phyloP scores from a whole-genome alignment of 2,329 filamentous ascomycete species.

The Fusarium siculi region DNA sequence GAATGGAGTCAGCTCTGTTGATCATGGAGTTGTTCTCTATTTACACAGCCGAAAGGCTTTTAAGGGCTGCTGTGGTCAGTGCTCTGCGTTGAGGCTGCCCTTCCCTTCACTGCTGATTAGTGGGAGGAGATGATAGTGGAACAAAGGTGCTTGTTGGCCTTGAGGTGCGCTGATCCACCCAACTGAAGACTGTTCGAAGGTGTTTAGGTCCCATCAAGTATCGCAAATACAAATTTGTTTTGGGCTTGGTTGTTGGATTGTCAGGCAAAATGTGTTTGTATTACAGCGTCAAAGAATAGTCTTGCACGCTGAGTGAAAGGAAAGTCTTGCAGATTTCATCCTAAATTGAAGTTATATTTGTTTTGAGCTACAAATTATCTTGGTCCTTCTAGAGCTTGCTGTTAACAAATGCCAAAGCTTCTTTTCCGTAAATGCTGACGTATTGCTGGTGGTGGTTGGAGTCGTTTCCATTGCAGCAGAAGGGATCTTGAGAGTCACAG shows the following conservation, averaged over 20 bases:
- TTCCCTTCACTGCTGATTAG: background rate
- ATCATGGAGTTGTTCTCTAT: background rate
- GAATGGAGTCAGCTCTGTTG: no score
- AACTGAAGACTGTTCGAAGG: background rate
- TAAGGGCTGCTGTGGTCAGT: fast-evolving
- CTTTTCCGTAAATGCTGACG: constrained; percentile 68
- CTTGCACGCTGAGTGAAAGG: no score
- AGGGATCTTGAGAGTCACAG: constrained; percentile 72
- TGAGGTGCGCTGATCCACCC: background rate
- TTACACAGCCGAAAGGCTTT: background rate
- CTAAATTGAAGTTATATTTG: fast-evolving
- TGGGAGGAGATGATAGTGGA: background rate
- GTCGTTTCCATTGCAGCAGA: constrained; percentile 73
- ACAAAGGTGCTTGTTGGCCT: no score
- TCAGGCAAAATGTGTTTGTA: background rate
- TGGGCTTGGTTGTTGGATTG: background rate
- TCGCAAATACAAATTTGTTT: fast-evolving
- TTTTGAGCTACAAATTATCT: background rate
- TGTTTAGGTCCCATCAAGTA: fast-evolving
- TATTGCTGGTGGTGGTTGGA: constrained; percentile 71
- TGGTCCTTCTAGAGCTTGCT: constrained; percentile 35
- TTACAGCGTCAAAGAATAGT: background rate
- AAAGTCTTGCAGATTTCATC: fast-evolving
- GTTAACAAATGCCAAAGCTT: constrained; percentile 70
- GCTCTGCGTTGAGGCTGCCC: background rate